Conservation (phyloP, 805 yeast genomes). For the Zygoascus ofunaensis region DNA sequence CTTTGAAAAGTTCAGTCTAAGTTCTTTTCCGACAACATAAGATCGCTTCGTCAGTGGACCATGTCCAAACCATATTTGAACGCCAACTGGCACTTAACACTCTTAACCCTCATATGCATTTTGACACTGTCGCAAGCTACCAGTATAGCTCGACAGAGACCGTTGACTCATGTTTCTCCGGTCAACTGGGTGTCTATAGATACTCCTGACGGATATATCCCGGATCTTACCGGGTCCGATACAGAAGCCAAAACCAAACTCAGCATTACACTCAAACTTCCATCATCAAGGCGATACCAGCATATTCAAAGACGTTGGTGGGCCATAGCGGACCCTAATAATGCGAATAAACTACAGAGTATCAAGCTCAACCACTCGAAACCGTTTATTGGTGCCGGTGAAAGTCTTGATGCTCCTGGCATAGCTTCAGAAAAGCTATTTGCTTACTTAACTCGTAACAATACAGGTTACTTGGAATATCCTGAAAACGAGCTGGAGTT, state of each 20-base stretch:
- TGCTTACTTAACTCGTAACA: slow-evolving; percentile 18
- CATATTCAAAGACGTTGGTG: slow-evolving; percentile 23
- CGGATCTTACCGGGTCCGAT: neutral
- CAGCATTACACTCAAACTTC: slow-evolving; percentile 15
- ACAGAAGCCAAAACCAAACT: slow-evolving; percentile 6
- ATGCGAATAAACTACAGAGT: slow-evolving; percentile 1
- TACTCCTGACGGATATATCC: neutral
- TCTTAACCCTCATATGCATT: too few relatives aligned
- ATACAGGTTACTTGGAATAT: slow-evolving; percentile 14
- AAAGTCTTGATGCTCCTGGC: neutral
- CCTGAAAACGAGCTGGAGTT: slow-evolving; percentile 16
- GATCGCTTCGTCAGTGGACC: too few relatives aligned
- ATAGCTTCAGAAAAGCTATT: slow-evolving; percentile 17
- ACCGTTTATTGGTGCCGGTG: neutral
- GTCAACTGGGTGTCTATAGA: neutral
- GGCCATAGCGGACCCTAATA: slow-evolving; percentile 22
- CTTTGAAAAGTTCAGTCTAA: too few relatives aligned
- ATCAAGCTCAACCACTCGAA: neutral
- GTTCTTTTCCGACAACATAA: too few relatives aligned
- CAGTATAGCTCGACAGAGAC: neutral
- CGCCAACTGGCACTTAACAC: too few relatives aligned
- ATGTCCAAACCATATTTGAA: too few relatives aligned
- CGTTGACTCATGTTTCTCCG: slow-evolving; percentile 5
- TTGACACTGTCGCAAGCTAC: too few relatives aligned
- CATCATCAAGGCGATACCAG: slow-evolving; percentile 16